Evolutionary conservation across 202 grass and related monocot species (phyloP).

Genomic region (Carex sylvatica): DNA sequence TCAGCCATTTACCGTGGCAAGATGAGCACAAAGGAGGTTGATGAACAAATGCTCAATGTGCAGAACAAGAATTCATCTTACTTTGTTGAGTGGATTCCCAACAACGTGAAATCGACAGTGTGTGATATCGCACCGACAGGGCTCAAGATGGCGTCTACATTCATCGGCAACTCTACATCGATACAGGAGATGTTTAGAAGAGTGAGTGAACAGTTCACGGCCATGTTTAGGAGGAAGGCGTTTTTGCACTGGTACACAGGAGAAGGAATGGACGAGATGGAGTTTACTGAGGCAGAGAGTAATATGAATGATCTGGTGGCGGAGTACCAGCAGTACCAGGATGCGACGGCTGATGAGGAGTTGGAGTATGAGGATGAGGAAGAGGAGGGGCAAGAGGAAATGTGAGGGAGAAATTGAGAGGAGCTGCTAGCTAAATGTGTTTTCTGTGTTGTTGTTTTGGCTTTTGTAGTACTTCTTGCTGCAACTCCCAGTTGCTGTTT

Average conservation of each 20-base stretch:
- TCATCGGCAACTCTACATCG: slow-evolving; percentile 53
- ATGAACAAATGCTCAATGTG: slow-evolving; percentile 51
- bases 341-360: slow-evolving; percentile 37
- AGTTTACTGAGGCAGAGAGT: slow-evolving; percentile 62
- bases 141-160: slow-evolving; percentile 48
- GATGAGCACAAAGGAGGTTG: slow-evolving; percentile 51
- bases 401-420: slow-evolving; percentile 6
- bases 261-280: slow-evolving; percentile 95
- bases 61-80: slow-evolving; percentile 52
- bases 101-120: slow-evolving; percentile 49
- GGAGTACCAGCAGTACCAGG: slow-evolving; percentile 30
- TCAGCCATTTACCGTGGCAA: slow-evolving; percentile 50
- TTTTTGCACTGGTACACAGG: slow-evolving; percentile 88
- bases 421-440: background rate
- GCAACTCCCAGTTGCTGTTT: slow-evolving; percentile 21
- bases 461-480: background rate
- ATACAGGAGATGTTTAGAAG: slow-evolving; percentile 50
- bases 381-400: slow-evolving; percentile 23
- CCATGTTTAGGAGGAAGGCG: slow-evolving; percentile 37
- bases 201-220: slow-evolving; percentile 23
- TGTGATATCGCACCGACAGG: slow-evolving; percentile 42
- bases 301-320: slow-evolving; percentile 30
- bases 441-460: background rate
- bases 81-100: slow-evolving; percentile 55
- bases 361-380: slow-evolving; percentile 48